Evolutionary conservation across 345 rosid genomes (phyloP), one percentile per base, ranked within the genome.

Genomic region (Hibiscus tridactylites): DNA sequence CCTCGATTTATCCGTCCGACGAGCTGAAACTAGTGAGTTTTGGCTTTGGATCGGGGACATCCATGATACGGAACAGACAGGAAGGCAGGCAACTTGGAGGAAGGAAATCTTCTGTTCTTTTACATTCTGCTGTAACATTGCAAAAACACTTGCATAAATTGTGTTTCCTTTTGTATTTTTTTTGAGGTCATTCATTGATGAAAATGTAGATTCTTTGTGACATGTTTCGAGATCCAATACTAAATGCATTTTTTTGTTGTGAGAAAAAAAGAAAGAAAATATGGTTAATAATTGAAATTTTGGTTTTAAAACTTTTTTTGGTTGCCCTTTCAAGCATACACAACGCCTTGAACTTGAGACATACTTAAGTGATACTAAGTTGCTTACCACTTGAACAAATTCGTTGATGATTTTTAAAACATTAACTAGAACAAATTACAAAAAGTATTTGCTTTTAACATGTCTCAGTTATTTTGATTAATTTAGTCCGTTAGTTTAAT

Each of bases 201-300:
- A 72, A 78, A 70, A 59, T 73, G 75, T 78, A 81, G 69, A 73
- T 62, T 64, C 46, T 19, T 8, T 72, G 77, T 74, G 73, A 33
- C 62, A 68, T 59, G 9, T 17, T 56, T 56, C 4, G 60, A 54
- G 24, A n/a, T 54, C 58, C 24, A 56, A 56, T 56, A 19, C 60
- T 56, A 56, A 54, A 56, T 56, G 26, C 60, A 19, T 19, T 56
- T 56, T 56, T 24, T 54, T 53, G 0, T 13, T 52, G 6, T 54
- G 7, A 21, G 1, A 21, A 21, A 21, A 21, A 21, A 21, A 21
- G 0, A 1, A 21, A 21, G 24, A 21, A 21, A 21, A 21, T 21
- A 21, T 21, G 24, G 24, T 21, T 21, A 21, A 21, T 21, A 21
- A 21, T 21, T 21, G 24, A 21, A n/a, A n/a, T n/a, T n/a, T 21